phyloP scores from a whole-genome alignment of 495 filamentous ascomycete species.

The Daldinia caldariorum region DNA sequence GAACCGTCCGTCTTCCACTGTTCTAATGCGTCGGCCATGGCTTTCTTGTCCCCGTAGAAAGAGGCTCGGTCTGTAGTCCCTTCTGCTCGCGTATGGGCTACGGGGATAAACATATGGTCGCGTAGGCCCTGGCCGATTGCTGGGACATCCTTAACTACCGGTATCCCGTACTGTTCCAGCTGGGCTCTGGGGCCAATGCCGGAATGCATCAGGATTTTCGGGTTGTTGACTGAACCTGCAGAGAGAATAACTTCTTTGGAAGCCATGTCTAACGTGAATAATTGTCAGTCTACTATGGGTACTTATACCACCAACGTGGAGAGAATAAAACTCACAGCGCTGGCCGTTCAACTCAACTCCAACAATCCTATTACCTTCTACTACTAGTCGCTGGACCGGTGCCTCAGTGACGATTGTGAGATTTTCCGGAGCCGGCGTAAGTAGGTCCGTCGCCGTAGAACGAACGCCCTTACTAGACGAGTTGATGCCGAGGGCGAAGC shows the following conservation, averaged over 20 bases:
- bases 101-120: conserved; percentile 58
- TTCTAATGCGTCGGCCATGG: conserved; percentile 54
- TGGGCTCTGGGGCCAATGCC: conserved; percentile 68
- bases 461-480: conserved; percentile 60
- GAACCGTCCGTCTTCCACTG: conserved; percentile 60
- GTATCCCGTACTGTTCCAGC: conserved; percentile 63
- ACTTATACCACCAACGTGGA: background rate
- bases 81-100: conserved; percentile 45
- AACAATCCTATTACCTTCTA: conserved; percentile 61
- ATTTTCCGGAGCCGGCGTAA: conserved; percentile 57
- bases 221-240: conserved; percentile 66
- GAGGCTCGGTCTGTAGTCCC: conserved; percentile 41
- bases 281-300: background rate
- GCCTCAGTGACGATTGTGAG: conserved; percentile 61
- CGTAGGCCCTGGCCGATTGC: conserved; percentile 66
- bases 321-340: conserved; percentile 33
- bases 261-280: conserved; percentile 47
- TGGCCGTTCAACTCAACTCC: conserved; percentile 59
- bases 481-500: conserved; percentile 61
- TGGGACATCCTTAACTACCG: conserved; percentile 58
- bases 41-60: conserved; percentile 48
- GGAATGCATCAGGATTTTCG: conserved; percentile 71
- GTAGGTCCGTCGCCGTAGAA: conserved; percentile 62
- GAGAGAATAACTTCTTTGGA: conserved; percentile 68
- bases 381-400: conserved; percentile 60